phyloP scores from a whole-genome alignment of 441 rosid species.

The Brassica balearica region DNA sequence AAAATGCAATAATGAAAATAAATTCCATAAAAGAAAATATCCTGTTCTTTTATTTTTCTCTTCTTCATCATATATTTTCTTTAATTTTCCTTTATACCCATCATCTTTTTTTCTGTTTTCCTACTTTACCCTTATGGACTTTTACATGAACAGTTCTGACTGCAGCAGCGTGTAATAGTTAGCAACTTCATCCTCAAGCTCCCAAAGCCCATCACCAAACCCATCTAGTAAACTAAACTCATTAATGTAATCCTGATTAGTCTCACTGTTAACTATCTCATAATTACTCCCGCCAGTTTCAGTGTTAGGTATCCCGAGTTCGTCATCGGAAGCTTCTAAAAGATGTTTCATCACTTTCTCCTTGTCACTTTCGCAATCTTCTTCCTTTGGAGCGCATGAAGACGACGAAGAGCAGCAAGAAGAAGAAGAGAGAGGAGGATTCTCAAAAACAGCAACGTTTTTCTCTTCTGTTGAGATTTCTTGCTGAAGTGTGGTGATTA shows the following conservation, averaged over 20 bases:
- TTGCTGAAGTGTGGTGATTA: slow-evolving; percentile 62
- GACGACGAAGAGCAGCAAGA: slow-evolving; percentile 47
- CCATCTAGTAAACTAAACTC: slow-evolving; percentile 43
- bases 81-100: slow-evolving; percentile 4
- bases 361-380: slow-evolving; percentile 50
- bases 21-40: slow-evolving; percentile 6
- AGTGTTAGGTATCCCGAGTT: slow-evolving; percentile 76
- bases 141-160: slow-evolving; percentile 73
- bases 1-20: not conserved
- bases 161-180: slow-evolving; percentile 71
- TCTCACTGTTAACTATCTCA: slow-evolving; percentile 31
- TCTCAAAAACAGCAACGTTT: slow-evolving; percentile 35
- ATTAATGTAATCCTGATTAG: slow-evolving; percentile 43
- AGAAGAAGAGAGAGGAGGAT: slow-evolving; percentile 23
- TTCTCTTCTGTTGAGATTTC: slow-evolving; percentile 49
- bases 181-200: slow-evolving; percentile 80
- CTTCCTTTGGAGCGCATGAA: slow-evolving; percentile 32
- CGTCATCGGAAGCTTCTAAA: slow-evolving; percentile 88
- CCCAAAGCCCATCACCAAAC: slow-evolving; percentile 66
- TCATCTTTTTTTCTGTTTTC: slow-evolving; percentile 11
- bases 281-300: slow-evolving; percentile 36
- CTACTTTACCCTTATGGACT: slow-evolving; percentile 18
- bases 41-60: not conserved
- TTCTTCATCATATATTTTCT: not conserved
- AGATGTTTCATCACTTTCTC: slow-evolving; percentile 72